A percentile compares a stretch with the other conserved stretches of the same genome.
Evolutionary conservation across 768 basidiomycete genomes (phyloP).

Genomic region (Chalciporus piperatus): DNA sequence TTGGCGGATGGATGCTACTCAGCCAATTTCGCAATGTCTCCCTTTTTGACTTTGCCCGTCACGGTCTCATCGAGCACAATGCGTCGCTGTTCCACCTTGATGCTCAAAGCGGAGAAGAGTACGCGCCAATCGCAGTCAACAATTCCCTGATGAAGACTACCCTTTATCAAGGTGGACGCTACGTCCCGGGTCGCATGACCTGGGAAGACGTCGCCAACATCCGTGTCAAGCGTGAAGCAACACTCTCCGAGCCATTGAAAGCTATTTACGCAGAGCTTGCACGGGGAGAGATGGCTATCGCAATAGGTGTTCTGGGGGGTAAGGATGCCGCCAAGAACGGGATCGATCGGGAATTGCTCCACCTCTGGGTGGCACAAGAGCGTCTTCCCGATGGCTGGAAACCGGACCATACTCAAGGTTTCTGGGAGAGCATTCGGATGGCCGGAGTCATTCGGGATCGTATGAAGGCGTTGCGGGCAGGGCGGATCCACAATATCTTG

Average conservation of each 20-base stretch:
- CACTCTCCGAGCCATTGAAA: conserved; percentile 35
- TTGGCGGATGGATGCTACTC: conserved; percentile 47
- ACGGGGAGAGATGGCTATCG: conserved; percentile 63
- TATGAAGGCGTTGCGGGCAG: conserved; percentile 21
- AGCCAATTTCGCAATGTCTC: conserved; percentile 34
- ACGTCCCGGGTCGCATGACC: conserved; percentile 28
- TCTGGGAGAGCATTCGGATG: conserved; percentile 26
- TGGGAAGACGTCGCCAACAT: conserved; percentile 43
- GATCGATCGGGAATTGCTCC: conserved; percentile 45
- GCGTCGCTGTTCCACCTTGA: conserved; percentile 53
- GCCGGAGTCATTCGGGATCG: conserved; percentile 26
- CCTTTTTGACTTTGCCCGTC: conserved; percentile 41
- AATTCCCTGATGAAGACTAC: conserved; percentile 39
- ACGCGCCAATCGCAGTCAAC: conserved; percentile 47
- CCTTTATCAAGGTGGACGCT: conserved; percentile 33
- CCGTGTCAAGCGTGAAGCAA: conserved; percentile 48
- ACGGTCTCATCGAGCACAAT: conserved; percentile 55
- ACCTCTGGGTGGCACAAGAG: conserved; percentile 53
- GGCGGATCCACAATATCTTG: conserved; percentile 16
- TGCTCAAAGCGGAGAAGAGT: conserved; percentile 41
- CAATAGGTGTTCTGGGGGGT: conserved; percentile 47
- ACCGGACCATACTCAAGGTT: conserved; percentile 32
- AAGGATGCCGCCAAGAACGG: conserved; percentile 38
- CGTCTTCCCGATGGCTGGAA: conserved; percentile 44
- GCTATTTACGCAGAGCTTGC: conserved; percentile 56